phyloP scores from a whole-genome alignment of 176 grass and related monocot species.

The Oryza rufipogon region DNA sequence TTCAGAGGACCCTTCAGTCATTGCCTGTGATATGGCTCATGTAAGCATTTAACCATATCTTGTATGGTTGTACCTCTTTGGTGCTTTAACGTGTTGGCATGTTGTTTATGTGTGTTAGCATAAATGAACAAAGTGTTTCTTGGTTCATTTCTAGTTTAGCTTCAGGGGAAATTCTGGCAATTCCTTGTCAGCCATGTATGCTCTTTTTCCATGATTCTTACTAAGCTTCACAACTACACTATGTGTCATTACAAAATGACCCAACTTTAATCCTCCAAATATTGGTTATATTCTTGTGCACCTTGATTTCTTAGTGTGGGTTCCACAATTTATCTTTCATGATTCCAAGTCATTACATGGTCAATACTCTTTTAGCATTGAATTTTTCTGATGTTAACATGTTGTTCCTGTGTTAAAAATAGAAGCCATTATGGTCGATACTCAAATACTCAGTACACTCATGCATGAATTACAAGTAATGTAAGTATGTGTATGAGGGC shows the following conservation, averaged over 20 bases:
- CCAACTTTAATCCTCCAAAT: not conserved
- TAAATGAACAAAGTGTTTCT: not conserved
- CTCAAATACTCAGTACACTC: slow-evolving; percentile 10
- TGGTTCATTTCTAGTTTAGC: not conserved
- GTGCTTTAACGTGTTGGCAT: slow-evolving; percentile 4
- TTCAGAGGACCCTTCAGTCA: slow-evolving; percentile 84
- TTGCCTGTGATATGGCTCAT: slow-evolving; percentile 97
- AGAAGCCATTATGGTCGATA: not conserved
- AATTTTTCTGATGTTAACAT: not conserved
- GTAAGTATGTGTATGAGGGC: not conserved
- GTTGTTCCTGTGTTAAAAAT: not conserved
- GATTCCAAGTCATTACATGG: not conserved
- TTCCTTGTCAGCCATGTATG: not conserved
- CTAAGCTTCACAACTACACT: not conserved
- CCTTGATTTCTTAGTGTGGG: not conserved
- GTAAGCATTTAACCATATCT: slow-evolving; percentile 51
- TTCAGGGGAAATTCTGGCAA: not conserved
- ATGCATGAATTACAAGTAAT: slow-evolving; percentile 2
- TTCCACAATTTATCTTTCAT: not conserved
- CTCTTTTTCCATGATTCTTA: not conserved
- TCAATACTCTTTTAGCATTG: not conserved
- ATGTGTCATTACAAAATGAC: not conserved
- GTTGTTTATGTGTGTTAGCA: not conserved
- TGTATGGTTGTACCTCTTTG: not conserved
- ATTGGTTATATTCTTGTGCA: not conserved